phyloP scores from a whole-genome alignment of 2,329 filamentous ascomycete genomes.

The Sclerotinia glacialis region DNA sequence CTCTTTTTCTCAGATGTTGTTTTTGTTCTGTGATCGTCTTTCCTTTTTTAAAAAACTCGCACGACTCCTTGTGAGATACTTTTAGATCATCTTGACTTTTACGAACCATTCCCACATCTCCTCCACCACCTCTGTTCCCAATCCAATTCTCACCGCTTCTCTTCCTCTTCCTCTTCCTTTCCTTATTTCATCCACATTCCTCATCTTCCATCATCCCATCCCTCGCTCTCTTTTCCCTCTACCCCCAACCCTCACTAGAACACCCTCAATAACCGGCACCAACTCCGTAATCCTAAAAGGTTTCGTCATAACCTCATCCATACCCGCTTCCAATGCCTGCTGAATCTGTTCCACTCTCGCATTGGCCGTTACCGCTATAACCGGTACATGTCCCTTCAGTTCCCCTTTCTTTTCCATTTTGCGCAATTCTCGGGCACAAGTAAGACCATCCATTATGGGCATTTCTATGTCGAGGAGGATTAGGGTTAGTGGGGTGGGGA shows the following conservation, averaged over 20 bases:
- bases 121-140: background rate
- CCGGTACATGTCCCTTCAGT: conserved; percentile 64
- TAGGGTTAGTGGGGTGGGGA: conserved; percentile 38
- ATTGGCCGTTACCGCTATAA: conserved; percentile 75
- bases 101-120: background rate
- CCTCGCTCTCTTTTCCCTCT: background rate
- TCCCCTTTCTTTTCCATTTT: conserved; percentile 58
- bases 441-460: conserved; percentile 78
- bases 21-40: no score
- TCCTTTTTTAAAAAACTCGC: background rate
- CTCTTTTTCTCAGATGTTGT: background rate
- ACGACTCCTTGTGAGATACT: background rate
- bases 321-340: conserved; percentile 66
- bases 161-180: background rate
- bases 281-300: conserved; percentile 51
- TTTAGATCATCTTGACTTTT: background rate
- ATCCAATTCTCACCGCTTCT: background rate
- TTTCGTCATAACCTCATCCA: conserved; percentile 76
- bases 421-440: conserved; percentile 66
- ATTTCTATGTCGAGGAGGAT: conserved; percentile 80
- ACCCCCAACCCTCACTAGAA: background rate
- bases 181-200: background rate
- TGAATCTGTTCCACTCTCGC: conserved; percentile 69
- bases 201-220: background rate
- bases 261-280: conserved; percentile 1